Conservation (phyloP, 78 protist genomes). For the Bigelowiella natans region DNA sequence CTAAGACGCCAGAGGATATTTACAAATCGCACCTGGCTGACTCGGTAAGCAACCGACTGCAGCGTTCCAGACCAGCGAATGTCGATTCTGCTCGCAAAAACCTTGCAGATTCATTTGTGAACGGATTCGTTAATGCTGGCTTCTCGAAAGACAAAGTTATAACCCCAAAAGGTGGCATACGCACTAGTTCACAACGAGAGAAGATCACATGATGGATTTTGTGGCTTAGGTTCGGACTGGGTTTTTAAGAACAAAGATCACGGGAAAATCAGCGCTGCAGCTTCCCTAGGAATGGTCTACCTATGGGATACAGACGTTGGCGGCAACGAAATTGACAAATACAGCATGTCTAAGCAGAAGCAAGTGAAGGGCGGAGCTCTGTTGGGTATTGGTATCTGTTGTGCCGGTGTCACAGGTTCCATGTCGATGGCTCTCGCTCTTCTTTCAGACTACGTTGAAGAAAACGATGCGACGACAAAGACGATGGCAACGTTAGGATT, state of each 20-base stretch:
- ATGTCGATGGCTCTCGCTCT: background rate
- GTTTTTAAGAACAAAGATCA: conserved; percentile 79
- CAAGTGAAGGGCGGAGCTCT: conserved; percentile 70
- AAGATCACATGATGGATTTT: background rate
- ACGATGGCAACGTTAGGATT: background rate
- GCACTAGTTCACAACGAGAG: background rate
- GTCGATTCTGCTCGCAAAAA: conserved; percentile 70
- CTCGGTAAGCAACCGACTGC: background rate
- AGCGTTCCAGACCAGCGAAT: background rate
- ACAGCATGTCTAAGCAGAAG: conserved; percentile 46
- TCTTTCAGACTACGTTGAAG: background rate
- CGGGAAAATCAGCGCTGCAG: conserved; percentile 77
- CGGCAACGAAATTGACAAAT: conserved; percentile 61
- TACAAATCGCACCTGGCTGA: conserved; percentile 37
- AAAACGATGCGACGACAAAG: background rate
- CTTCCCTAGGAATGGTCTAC: conserved; percentile 81
- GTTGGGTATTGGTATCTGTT: conserved; percentile 70
- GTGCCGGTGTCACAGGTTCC: background rate
- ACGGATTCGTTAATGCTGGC: conserved; percentile 89
- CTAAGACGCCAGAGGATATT: conserved; percentile 92
- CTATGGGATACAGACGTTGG: conserved; percentile 90
- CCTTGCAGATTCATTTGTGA: conserved; percentile 85
- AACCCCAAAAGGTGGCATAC: background rate
- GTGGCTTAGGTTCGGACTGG: conserved; percentile 44
- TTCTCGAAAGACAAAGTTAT: conserved; percentile 82